Evolutionary conservation across 2,329 filamentous ascomycete species (phyloP), one percentile per base, ranked within the genome.

Genomic region (Colletotrichum sp.): DNA sequence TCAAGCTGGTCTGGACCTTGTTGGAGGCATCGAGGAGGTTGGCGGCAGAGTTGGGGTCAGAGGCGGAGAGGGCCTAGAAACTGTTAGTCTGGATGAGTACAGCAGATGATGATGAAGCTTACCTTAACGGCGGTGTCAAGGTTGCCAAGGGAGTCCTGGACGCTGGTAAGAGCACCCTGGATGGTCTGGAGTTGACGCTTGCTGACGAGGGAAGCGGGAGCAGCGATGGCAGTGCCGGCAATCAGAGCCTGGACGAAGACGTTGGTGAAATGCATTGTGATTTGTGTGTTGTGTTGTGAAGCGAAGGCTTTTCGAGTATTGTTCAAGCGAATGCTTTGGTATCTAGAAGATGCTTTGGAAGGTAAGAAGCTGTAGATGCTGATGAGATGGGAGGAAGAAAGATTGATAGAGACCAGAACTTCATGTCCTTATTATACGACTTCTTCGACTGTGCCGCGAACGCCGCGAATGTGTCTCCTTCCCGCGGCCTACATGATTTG

Each of bases 81-180:
- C 4, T 5, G 36, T 65, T 26, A 72, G 75, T 36, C 12, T 34
- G 5, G 2, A 28, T 4, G 18, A 4, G 4, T 8, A 3, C 1
- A 30, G 0, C 15, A 5, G 6, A 3, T 13, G 26, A 0, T 16
- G 5, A 7, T 9, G 15, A 13, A 0, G 2, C 34, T 12, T 64
- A 74, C 74, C 74, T 78, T 78, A 26, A 80, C 72, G 8, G 79
- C 77, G 5, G 75, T 78, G 71, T 84, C 84, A 65, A 88, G 82
- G 76, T 92, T 88, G 84, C 92, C 92, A 8, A 94, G 86, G 82
- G 92, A 92, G 69, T 79, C 78, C 84, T 91, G 92, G 65, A 90
- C 85, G 21, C 88, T 89, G 83, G 88, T 92, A 39, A 92, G 91
- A 77, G 87, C 85, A 30, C 90, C 91, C 84, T 90, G 91, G 83